Evolutionary conservation across 106 monocot species (phyloP).

Genomic region (Dioscorea dumetorum): DNA sequence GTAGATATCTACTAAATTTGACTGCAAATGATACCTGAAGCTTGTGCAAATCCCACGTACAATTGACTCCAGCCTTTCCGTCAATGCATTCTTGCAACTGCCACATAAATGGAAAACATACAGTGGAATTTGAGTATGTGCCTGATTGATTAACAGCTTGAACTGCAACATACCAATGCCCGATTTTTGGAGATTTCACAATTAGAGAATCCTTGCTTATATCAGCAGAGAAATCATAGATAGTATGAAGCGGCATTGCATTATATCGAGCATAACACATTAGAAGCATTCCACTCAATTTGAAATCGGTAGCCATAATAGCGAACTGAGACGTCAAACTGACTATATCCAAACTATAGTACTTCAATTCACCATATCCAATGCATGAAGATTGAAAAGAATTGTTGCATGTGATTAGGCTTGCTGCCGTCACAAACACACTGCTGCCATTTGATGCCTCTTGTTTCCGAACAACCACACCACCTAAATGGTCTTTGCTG

Average conservation of each 20-base stretch:
- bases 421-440: conserved; percentile 9
- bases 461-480: background rate
- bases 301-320: conserved; percentile 31
- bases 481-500: background rate
- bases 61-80: conserved; percentile 74
- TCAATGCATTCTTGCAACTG: conserved; percentile 44
- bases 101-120: conserved; percentile 77
- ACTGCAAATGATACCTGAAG: conserved; percentile 49
- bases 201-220: conserved; percentile 48
- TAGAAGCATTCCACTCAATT: conserved; percentile 25
- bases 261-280: conserved; percentile 73
- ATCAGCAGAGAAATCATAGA: conserved; percentile 63
- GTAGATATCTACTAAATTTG: no score
- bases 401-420: conserved; percentile 50
- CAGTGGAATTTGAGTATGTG: conserved; percentile 9
- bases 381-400: conserved; percentile 50
- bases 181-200: conserved; percentile 56
- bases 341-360: conserved; percentile 61
- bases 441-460: conserved; percentile 10
- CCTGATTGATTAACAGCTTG: conserved; percentile 44
- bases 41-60: conserved; percentile 43
- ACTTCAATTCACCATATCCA: conserved; percentile 37
- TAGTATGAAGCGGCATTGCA: conserved; percentile 47
- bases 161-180: conserved; percentile 71
- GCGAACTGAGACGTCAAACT: conserved; percentile 35